phyloP scores from a whole-genome alignment of 1,284 basidiomycete species.

The Anthracocystis panici-leucophaei region DNA sequence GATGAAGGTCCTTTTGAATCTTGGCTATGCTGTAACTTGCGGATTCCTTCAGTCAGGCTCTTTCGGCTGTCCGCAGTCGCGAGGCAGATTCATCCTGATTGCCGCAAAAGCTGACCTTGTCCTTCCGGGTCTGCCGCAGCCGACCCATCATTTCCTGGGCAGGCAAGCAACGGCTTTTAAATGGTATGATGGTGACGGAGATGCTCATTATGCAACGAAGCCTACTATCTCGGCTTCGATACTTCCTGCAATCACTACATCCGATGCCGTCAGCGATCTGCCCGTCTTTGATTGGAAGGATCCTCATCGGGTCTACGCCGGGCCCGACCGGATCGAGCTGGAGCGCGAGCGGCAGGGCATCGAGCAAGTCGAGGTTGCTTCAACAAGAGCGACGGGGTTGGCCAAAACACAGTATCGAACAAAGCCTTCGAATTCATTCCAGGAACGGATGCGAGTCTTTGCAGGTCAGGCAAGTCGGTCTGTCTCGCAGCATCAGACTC shows the following conservation, averaged over 20 bases:
- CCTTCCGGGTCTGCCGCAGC: conserved; percentile 25
- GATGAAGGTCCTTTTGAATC: conserved; percentile 15
- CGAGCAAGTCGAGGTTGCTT: conserved; percentile 16
- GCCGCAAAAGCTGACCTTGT: conserved; percentile 11
- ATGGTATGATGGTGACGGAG: conserved; percentile 21
- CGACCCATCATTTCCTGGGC: conserved; percentile 32
- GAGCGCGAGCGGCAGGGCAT: conserved; percentile 13
- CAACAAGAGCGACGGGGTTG: conserved; percentile 1
- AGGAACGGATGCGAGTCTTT: conserved; percentile 34
- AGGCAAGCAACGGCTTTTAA: neutral
- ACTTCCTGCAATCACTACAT: conserved; percentile 20
- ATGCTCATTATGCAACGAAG: neutral
- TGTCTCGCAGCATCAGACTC: conserved; percentile 34
- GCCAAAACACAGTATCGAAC: neutral
- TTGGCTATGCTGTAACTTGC: conserved; percentile 28
- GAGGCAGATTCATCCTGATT: conserved; percentile 28
- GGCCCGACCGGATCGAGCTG: conserved; percentile 15
- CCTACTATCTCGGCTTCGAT: neutral
- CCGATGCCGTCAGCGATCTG: conserved; percentile 36
- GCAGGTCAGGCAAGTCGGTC: neutral
- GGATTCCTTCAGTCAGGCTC: conserved; percentile 32
- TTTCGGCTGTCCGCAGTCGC: conserved; percentile 36
- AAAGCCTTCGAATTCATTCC: conserved; percentile 21
- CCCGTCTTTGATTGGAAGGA: conserved; percentile 41
- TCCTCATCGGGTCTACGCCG: conserved; percentile 32